A percentile compares a stretch with the other conserved stretches of the same genome.
Evolutionary conservation across 2,329 filamentous ascomycete species (phyloP).

Genomic region (Xylaria sp.): DNA sequence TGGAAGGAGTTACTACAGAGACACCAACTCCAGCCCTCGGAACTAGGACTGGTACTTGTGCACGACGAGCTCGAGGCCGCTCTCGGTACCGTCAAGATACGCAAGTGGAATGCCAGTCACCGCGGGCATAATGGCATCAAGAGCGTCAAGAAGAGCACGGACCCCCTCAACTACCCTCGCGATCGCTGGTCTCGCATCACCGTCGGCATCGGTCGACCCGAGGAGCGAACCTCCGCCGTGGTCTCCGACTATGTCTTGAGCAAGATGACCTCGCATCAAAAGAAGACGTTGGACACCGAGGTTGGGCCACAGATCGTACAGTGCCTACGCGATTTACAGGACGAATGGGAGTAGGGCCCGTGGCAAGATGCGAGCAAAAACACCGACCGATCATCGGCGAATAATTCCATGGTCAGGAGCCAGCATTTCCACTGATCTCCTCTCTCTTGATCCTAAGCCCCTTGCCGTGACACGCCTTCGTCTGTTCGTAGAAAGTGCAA

Average conservation of each 20-base stretch:
- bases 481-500: neutral
- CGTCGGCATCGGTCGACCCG: constrained; percentile 86
- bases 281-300: constrained; percentile 55
- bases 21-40: constrained; percentile 36
- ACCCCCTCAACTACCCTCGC: constrained; percentile 47
- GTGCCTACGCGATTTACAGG: constrained; percentile 54
- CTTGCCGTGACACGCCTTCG: neutral
- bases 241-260: constrained; percentile 81
- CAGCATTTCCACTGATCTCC: neutral
- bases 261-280: constrained; percentile 63
- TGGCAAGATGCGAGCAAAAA: neutral
- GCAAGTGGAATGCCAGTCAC: constrained; percentile 66
- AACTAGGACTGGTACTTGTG: constrained; percentile 70
- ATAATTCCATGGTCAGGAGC: neutral
- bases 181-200: constrained; percentile 67
- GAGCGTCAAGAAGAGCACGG: constrained; percentile 63
- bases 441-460: neutral
- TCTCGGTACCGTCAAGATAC: constrained; percentile 70
- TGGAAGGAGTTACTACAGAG: constrained; percentile 63
- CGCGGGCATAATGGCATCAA: constrained; percentile 78
- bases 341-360: constrained; percentile 38
- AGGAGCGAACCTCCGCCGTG: constrained; percentile 65
- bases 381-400: neutral
- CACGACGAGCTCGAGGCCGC: constrained; percentile 86
- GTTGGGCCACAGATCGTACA: constrained; percentile 59